A percentile compares a stretch with the other conserved stretches of the same genome.
Evolutionary conservation across 257 asterid genomes (phyloP).

Genomic region (Schizonepeta tenuifolia): DNA sequence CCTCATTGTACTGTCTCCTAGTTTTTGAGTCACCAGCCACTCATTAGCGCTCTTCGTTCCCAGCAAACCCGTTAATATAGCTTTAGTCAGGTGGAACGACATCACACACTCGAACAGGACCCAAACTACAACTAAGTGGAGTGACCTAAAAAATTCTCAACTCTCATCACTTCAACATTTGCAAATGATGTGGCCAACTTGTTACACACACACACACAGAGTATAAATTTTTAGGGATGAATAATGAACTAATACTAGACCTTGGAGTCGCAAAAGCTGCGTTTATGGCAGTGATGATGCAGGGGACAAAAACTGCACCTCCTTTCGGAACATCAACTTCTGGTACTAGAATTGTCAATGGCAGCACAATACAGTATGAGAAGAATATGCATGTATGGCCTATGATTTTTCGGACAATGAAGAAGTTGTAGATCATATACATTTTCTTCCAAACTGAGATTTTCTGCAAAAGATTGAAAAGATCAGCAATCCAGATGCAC

Average conservation of each 20-base stretch:
- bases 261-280: slow-evolving; percentile 65
- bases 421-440: slow-evolving; percentile 67
- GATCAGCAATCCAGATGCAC: neutral
- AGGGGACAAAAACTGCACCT: slow-evolving; percentile 47
- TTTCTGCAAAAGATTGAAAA: slow-evolving; percentile 49
- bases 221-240: too few relatives aligned
- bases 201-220: neutral
- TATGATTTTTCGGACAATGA: slow-evolving; percentile 63
- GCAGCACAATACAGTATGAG: slow-evolving; percentile 63
- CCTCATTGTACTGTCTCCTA: slow-evolving; percentile 51
- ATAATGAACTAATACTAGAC: slow-evolving; percentile 30
- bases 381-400: slow-evolving; percentile 57
- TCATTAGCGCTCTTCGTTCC: slow-evolving; percentile 58
- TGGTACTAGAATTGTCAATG: slow-evolving; percentile 56
- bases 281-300: slow-evolving; percentile 50
- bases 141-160: slow-evolving; percentile 44
- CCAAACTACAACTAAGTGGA: slow-evolving; percentile 64
- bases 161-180: neutral
- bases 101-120: slow-evolving; percentile 65
- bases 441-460: slow-evolving; percentile 59
- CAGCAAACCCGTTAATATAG: slow-evolving; percentile 54
- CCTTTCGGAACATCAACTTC: slow-evolving; percentile 65
- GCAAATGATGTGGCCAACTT: neutral
- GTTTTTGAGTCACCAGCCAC: slow-evolving; percentile 75
- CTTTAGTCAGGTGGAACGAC: slow-evolving; percentile 66